Evolutionary conservation across 805 yeast species (phyloP), one percentile per base, ranked within the genome.

Genomic region (Saturnispora galanensis): DNA sequence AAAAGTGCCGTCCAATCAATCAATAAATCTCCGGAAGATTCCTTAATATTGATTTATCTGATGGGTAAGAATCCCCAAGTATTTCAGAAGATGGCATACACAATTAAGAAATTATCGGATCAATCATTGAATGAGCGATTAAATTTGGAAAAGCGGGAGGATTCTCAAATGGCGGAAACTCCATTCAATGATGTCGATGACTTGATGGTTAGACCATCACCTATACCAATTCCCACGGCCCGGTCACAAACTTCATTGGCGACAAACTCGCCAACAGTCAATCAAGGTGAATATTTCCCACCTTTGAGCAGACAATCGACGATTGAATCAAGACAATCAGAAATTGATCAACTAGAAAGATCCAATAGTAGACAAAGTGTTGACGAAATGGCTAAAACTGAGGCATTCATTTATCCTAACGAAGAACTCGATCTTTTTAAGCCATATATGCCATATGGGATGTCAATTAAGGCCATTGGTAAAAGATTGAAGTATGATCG

Each of bases 371-470:
- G 39, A 31, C n/a, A 16, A 31, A 47, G 48, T 47, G 10, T n/a
- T 35, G 31, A 33, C 31, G 39, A 32, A 4, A 18, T 17, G 15
- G n/a, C 13, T 16, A 13, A 11, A 7, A 18, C 39, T 28, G 40
- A 45, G 15, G 40, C 40, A 2, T 26, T 32, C 9, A 31, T 50
- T 9, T 6, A 21, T 11, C 28, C 40, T 11, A 35, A 56, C 21
- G 66, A 56, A n/a, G 63, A 66, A 32, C 70, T 67, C 32, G 57
- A 76, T 41, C 53, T 65, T 32, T 31, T 37, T 15, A 58, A 74
- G 44, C 78, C 84, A 5, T 65, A 58, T 21, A 70, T 68, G 10
- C 82, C 81, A 4, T 58, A 68, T 1, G 85, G 86, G 3, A 77
- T 80, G 84, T 74, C 84, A 0, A 53, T 56, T 13, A 73, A 67